Conservation (phyloP, 2,329 filamentous ascomycete species). For the Metarhizium sp. region DNA sequence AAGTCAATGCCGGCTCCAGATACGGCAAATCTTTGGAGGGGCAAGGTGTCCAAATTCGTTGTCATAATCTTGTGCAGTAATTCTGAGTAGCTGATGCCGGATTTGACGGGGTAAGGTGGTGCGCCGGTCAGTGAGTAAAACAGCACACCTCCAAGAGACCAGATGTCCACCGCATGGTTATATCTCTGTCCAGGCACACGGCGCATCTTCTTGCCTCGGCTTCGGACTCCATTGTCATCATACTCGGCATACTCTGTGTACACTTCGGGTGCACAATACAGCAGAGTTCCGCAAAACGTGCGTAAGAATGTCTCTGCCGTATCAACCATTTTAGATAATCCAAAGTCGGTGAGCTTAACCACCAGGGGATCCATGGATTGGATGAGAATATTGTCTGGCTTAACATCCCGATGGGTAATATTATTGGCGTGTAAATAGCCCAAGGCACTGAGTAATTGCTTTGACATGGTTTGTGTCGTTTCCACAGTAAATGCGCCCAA, state of each 20-base stretch:
- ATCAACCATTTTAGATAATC: slow-evolving; percentile 87
- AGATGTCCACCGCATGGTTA: slow-evolving; percentile 87
- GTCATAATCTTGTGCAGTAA: slow-evolving; percentile 85
- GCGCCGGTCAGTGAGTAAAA: slow-evolving; percentile 74
- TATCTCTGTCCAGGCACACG: slow-evolving; percentile 58
- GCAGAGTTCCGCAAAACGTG: slow-evolving; percentile 90
- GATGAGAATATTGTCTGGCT: slow-evolving; percentile 95
- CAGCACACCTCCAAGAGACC: slow-evolving; percentile 88
- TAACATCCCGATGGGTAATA: slow-evolving; percentile 97
- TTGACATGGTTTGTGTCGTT: slow-evolving; percentile 61
- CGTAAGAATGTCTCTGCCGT: slow-evolving; percentile 86
- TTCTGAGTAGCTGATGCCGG: slow-evolving; percentile 65
- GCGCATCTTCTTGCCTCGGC: slow-evolving; percentile 53
- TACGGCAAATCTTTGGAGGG: slow-evolving; percentile 49
- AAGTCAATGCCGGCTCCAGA: slow-evolving; percentile 65
- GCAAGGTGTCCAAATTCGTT: slow-evolving; percentile 54
- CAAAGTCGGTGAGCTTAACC: slow-evolving; percentile 94
- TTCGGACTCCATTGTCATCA: slow-evolving; percentile 59
- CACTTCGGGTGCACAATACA: slow-evolving; percentile 95
- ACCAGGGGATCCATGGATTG: slow-evolving; percentile 60
- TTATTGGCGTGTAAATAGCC: slow-evolving; percentile 78
- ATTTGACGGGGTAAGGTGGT: slow-evolving; percentile 73
- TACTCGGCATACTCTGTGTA: slow-evolving; percentile 66
- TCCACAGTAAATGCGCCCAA: slow-evolving; percentile 55
- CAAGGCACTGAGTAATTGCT: slow-evolving; percentile 71